phyloP scores from a whole-genome alignment of 2,329 filamentous ascomycete species.

The Fusarium poae region DNA sequence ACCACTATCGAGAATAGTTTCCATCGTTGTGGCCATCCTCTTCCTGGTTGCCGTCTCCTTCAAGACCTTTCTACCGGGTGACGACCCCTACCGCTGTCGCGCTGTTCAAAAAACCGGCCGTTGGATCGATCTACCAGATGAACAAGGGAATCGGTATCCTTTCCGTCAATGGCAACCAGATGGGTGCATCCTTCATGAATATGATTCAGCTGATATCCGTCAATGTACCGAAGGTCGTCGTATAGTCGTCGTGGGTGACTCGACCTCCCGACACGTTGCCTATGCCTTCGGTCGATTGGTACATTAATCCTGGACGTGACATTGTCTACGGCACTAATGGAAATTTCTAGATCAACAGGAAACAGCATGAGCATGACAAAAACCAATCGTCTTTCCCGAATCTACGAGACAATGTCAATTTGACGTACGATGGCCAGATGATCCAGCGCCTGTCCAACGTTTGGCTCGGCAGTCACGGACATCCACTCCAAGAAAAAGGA shows the following conservation, averaged over 20 bases:
- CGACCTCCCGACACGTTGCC: conserved; percentile 68
- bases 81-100: conserved; percentile 4
- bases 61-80: not conserved
- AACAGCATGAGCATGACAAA: not conserved
- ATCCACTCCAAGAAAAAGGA: not conserved
- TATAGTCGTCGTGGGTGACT: conserved; percentile 70
- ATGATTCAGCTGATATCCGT: conserved; percentile 64
- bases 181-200: conserved; percentile 69
- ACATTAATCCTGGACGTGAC: accelerated
- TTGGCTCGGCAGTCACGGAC: not conserved
- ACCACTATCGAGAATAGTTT: not conserved
- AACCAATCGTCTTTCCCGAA: not conserved
- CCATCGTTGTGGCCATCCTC: not conserved
- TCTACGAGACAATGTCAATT: not conserved
- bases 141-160: conserved; percentile 45
- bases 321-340: not conserved
- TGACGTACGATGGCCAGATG: not conserved
- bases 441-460: not conserved
- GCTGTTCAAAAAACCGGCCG: not conserved
- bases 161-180: conserved; percentile 68
- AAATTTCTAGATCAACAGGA: not conserved
- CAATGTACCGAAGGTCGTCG: conserved; percentile 65
- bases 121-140: conserved; percentile 46
- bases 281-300: conserved; percentile 58
- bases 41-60: not conserved